phyloP scores from a whole-genome alignment of 148 eudicot species.

The Chenopodium quinoa region DNA sequence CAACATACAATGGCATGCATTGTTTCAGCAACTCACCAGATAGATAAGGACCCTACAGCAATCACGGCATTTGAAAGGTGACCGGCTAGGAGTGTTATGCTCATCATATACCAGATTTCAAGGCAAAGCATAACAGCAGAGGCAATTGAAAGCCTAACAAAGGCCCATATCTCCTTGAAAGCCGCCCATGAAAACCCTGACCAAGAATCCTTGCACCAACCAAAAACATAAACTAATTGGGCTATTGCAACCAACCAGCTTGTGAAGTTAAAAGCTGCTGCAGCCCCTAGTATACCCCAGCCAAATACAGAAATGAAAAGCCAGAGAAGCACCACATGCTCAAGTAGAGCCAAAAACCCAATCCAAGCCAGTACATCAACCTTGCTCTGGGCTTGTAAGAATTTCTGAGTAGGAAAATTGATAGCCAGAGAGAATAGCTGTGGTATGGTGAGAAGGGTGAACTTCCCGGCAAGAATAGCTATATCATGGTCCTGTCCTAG shows the following conservation, averaged over 20 bases:
- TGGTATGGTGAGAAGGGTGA: slow-evolving; percentile 50
- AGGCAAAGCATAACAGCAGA: slow-evolving; percentile 81
- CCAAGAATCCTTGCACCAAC: slow-evolving; percentile 78
- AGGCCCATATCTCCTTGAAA: slow-evolving; percentile 65
- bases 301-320: slow-evolving; percentile 48
- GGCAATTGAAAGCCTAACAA: slow-evolving; percentile 67
- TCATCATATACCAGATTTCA: slow-evolving; percentile 80
- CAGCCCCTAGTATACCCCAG: slow-evolving; percentile 71
- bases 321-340: slow-evolving; percentile 46
- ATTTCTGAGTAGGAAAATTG: slow-evolving; percentile 69
- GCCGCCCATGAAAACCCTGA: slow-evolving; percentile 57
- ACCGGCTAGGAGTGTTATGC: slow-evolving; percentile 61
- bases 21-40: slow-evolving; percentile 49
- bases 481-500: slow-evolving; percentile 63
- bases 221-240: slow-evolving; percentile 55
- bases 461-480: slow-evolving; percentile 62
- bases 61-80: slow-evolving; percentile 57
- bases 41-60: slow-evolving; percentile 80
- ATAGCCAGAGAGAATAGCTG: slow-evolving; percentile 60
- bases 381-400: slow-evolving; percentile 79
- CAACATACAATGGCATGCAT: background rate
- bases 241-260: slow-evolving; percentile 43
- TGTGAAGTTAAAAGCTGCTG: slow-evolving; percentile 52
- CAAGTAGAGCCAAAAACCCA: slow-evolving; percentile 34
- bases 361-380: slow-evolving; percentile 53